phyloP scores from a whole-genome alignment of 2,329 filamentous ascomycete genomes.

The Cladosporium sp. region DNA sequence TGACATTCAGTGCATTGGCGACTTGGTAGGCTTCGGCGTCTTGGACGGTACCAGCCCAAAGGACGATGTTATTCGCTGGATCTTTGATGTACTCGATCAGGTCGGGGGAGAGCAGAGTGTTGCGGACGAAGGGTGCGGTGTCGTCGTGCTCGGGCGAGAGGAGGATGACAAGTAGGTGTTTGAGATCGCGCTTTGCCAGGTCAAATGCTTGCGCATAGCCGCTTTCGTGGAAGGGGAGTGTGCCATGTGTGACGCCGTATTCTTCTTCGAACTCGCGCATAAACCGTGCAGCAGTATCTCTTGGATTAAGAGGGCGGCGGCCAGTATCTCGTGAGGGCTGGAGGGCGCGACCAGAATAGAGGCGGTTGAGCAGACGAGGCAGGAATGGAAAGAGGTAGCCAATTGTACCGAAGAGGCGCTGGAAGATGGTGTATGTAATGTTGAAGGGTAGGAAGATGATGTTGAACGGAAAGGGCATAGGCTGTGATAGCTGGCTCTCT shows the following conservation, averaged over 20 bases:
- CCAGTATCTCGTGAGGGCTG: constrained; percentile 57
- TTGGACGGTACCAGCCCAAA: constrained; percentile 91
- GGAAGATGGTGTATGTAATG: constrained; percentile 68
- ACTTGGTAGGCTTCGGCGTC: constrained; percentile 95
- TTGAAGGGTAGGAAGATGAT: constrained; percentile 79
- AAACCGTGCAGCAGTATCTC: constrained; percentile 84
- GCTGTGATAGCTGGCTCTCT: constrained; percentile 59
- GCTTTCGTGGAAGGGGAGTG: constrained; percentile 75
- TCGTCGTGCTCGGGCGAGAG: constrained; percentile 94
- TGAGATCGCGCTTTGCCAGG: constrained; percentile 81
- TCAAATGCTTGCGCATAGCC: constrained; percentile 92
- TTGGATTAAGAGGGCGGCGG: constrained; percentile 72
- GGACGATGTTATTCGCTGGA: constrained; percentile 69
- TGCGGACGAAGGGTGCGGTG: constrained; percentile 72
- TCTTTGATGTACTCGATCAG: constrained; percentile 71
- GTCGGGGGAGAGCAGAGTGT: constrained; percentile 74
- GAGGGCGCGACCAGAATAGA: constrained; percentile 52
- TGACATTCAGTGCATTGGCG: constrained; percentile 78
- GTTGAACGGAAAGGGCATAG: constrained; percentile 70
- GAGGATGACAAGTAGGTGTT: constrained; percentile 84
- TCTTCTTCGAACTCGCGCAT: constrained; percentile 93
- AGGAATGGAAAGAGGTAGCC: constrained; percentile 77
- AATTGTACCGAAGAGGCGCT: constrained; percentile 66
- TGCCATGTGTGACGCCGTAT: constrained; percentile 60
- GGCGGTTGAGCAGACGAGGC: constrained; percentile 55